Evolutionary conservation across 1,284 basidiomycete genomes (phyloP).

Genomic region (Leucoagaricus sp.): DNA sequence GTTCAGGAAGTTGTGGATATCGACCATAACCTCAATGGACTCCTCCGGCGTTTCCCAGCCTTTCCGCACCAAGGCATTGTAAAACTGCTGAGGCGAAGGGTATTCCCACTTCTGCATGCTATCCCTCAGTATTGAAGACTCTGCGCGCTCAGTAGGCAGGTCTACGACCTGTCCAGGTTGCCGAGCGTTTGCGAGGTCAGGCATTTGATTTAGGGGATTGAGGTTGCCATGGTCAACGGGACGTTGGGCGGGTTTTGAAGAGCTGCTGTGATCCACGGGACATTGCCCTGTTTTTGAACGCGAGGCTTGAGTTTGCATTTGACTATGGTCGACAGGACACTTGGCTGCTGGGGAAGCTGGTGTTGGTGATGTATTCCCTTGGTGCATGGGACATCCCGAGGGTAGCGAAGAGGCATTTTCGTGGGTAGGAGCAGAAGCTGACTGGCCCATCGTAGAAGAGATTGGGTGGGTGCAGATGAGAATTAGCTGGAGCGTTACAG

Average conservation of each 20-base stretch:
- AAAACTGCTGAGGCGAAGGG: conserved; percentile 98
- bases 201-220: conserved; percentile 92
- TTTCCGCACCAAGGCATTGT: conserved; percentile 95
- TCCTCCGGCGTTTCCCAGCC: conserved; percentile 99
- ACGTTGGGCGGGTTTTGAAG: conserved; percentile 34
- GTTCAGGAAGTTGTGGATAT: conserved; percentile 98
- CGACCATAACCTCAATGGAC: conserved; percentile 95
- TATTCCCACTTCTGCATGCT: conserved; percentile 82
- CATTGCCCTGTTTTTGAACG: conserved; percentile 29
- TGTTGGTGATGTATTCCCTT: conserved; percentile 18
- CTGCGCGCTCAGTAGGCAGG: conserved; percentile 77
- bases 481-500: no score
- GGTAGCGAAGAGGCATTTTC: conserved; percentile 9
- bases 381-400: conserved; percentile 27
- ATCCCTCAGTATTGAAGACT: conserved; percentile 87
- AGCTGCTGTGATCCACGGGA: conserved; percentile 35
- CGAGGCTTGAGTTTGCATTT: conserved; percentile 17
- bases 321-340: conserved; percentile 37
- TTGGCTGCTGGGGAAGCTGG: conserved; percentile 18
- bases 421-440: neutral
- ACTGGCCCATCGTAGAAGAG: conserved; percentile 16
- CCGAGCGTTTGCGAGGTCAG: conserved; percentile 71
- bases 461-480: no score
- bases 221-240: conserved; percentile 52
- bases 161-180: conserved; percentile 56